Evolutionary conservation across 163 green algal genomes (phyloP).

Genomic region (Coccomyxa subellipsoidea): DNA sequence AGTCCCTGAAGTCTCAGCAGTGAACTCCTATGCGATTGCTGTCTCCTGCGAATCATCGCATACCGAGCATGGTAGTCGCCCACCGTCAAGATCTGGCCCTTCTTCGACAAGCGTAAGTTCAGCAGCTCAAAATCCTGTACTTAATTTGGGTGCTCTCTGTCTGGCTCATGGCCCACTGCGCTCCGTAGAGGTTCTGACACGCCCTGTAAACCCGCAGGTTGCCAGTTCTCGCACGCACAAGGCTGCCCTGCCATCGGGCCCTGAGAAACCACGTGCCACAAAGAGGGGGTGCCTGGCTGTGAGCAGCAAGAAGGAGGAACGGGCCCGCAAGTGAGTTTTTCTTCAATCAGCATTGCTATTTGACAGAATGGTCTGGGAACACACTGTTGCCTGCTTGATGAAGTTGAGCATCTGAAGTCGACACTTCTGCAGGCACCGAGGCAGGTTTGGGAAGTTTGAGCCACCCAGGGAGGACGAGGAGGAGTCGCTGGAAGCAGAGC

Average conservation of each 20-base stretch:
- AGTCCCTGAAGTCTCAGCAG: background rate
- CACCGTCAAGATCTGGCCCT: background rate
- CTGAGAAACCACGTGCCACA: background rate
- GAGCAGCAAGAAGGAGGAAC: slow-evolving; percentile 70
- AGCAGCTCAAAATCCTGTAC: too few relatives aligned
- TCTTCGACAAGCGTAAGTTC: background rate
- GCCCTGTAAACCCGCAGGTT: too few relatives aligned
- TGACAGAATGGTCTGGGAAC: too few relatives aligned
- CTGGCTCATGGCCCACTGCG: too few relatives aligned
- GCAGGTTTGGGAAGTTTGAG: slow-evolving; percentile 57
- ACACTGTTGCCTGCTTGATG: too few relatives aligned
- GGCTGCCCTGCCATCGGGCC: background rate
- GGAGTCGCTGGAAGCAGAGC: slow-evolving; percentile 59
- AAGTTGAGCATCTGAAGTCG: too few relatives aligned
- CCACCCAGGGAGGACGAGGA: slow-evolving; percentile 63
- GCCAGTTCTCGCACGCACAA: background rate
- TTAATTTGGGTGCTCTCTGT: too few relatives aligned
- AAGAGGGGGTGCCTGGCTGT: slow-evolving; percentile 8
- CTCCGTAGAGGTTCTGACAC: too few relatives aligned
- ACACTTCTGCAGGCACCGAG: background rate
- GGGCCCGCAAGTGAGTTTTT: slow-evolving; percentile 24
- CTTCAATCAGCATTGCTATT: background rate
- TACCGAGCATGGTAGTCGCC: background rate
- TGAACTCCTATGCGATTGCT: background rate
- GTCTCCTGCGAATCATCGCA: background rate